phyloP scores from a whole-genome alignment of 2,329 filamentous ascomycete genomes.

The Lachnellula willkommii region DNA sequence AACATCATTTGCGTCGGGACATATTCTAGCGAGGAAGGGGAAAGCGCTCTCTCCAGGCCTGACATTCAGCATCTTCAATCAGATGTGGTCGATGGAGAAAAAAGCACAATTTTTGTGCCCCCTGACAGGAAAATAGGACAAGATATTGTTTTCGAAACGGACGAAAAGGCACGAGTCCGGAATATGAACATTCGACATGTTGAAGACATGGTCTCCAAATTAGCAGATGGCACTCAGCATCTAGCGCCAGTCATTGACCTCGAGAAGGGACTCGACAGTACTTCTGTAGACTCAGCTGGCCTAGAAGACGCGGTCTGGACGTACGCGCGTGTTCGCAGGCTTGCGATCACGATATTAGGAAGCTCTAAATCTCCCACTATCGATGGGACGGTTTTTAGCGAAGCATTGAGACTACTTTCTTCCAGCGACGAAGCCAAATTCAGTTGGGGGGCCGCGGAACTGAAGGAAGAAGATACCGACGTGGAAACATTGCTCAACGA shows the following conservation, averaged over 20 bases:
- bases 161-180: slow-evolving; percentile 42
- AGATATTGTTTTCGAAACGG: slow-evolving; percentile 40
- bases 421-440: slow-evolving; percentile 45
- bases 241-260: slow-evolving; percentile 19
- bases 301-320: slow-evolving; percentile 51
- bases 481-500: slow-evolving; percentile 25
- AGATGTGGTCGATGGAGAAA: slow-evolving; percentile 41
- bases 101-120: slow-evolving; percentile 50
- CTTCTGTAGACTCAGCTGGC: slow-evolving; percentile 29
- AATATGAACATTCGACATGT: slow-evolving; percentile 62
- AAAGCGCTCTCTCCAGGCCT: slow-evolving; percentile 36
- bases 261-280: slow-evolving; percentile 24
- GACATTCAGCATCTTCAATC: slow-evolving; percentile 39
- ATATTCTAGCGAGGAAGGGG: slow-evolving; percentile 50
- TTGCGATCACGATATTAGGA: slow-evolving; percentile 46
- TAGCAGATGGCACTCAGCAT: slow-evolving; percentile 21
- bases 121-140: slow-evolving; percentile 38
- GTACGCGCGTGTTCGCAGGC: slow-evolving; percentile 55
- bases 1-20: slow-evolving; percentile 77
- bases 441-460: slow-evolving; percentile 37
- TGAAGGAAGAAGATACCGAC: slow-evolving; percentile 35
- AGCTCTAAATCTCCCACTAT: slow-evolving; percentile 24
- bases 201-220: slow-evolving; percentile 50
- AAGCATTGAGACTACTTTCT: slow-evolving; percentile 38
- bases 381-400: slow-evolving; percentile 32